Conservation (phyloP, 1,139 yeast species). For the Meyerozyma athensensis region DNA sequence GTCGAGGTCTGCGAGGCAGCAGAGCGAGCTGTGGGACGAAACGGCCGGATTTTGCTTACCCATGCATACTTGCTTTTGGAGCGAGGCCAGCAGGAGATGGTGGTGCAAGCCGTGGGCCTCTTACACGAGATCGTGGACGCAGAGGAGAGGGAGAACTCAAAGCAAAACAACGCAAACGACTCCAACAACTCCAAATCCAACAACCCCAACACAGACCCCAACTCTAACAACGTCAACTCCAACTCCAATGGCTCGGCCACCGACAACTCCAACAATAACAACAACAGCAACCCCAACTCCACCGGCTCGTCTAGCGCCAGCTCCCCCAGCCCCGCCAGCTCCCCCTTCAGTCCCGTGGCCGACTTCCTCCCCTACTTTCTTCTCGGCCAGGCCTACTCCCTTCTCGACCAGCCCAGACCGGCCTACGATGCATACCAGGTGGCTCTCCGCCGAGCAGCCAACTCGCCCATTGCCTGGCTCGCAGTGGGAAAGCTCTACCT, state of each 20-base stretch:
- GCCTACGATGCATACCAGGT: slow-evolving; percentile 58
- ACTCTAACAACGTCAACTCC: slow-evolving; percentile 23
- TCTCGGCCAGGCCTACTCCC: slow-evolving; percentile 50
- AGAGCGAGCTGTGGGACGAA: slow-evolving; percentile 38
- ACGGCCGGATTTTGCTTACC: slow-evolving; percentile 41
- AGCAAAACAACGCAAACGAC: slow-evolving; percentile 7
- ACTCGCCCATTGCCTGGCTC: slow-evolving; percentile 58
- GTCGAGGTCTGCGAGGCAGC: slow-evolving; percentile 46
- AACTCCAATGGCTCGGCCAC: slow-evolving; percentile 6
- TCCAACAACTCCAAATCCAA: slow-evolving; percentile 20
- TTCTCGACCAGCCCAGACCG: slow-evolving; percentile 42
- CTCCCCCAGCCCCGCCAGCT: slow-evolving; percentile 1
- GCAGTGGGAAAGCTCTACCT: slow-evolving; percentile 60
- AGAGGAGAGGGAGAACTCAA: not conserved
- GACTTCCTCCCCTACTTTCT: slow-evolving; percentile 58
- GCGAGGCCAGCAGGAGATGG: slow-evolving; percentile 7
- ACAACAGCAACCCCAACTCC: slow-evolving; percentile 15
- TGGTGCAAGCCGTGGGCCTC: not conserved
- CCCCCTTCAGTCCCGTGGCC: slow-evolving; percentile 17
- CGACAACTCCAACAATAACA: slow-evolving; percentile 27
- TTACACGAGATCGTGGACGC: slow-evolving; percentile 1
- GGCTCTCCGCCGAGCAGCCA: slow-evolving; percentile 51
- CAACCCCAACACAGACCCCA: slow-evolving; percentile 21
- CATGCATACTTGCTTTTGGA: slow-evolving; percentile 44
- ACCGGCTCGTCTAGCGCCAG: slow-evolving; percentile 8